A percentile compares a stretch with the other conserved stretches of the same genome.
phyloP scores from a whole-genome alignment of 352 stramenopile genomes.

The Globisporangium apiculatum region DNA sequence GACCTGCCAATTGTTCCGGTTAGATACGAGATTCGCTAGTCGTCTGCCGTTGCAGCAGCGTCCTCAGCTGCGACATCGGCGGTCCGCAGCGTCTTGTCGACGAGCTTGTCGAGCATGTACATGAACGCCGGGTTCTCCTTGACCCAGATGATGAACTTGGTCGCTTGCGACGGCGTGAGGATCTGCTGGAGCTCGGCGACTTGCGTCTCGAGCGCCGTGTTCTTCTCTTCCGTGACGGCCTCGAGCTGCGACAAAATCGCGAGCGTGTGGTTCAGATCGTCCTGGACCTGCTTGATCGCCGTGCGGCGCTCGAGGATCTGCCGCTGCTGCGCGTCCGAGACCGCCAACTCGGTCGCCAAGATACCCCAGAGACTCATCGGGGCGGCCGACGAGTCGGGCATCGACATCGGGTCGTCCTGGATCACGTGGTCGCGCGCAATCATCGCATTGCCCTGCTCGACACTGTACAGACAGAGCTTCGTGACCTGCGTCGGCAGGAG shows the following conservation, averaged over 20 bases:
- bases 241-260: slow-evolving; percentile 61
- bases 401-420: slow-evolving; percentile 45
- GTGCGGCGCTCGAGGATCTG: slow-evolving; percentile 54
- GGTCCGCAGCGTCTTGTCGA: slow-evolving; percentile 46
- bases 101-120: slow-evolving; percentile 82
- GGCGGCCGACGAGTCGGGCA: slow-evolving; percentile 36
- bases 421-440: slow-evolving; percentile 51
- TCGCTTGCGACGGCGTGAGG: slow-evolving; percentile 66
- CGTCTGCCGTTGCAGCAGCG: slow-evolving; percentile 1
- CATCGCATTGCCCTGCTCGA: slow-evolving; percentile 63
- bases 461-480: slow-evolving; percentile 70
- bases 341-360: slow-evolving; percentile 53
- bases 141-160: slow-evolving; percentile 85
- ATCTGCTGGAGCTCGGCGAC: slow-evolving; percentile 66
- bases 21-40: background rate
- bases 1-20: no score
- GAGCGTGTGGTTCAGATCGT: slow-evolving; percentile 69
- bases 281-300: slow-evolving; percentile 54
- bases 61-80: no score
- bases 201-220: slow-evolving; percentile 64
- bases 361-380: slow-evolving; percentile 71
- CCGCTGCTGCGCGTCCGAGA: slow-evolving; percentile 62
- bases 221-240: slow-evolving; percentile 69
- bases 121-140: slow-evolving; percentile 83
- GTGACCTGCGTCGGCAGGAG: slow-evolving; percentile 73